Percentiles rank a stretch among this genome's conserved stretches.
phyloP scores from a whole-genome alignment of 2,329 filamentous ascomycete species.

The Phialophora macrospora region DNA sequence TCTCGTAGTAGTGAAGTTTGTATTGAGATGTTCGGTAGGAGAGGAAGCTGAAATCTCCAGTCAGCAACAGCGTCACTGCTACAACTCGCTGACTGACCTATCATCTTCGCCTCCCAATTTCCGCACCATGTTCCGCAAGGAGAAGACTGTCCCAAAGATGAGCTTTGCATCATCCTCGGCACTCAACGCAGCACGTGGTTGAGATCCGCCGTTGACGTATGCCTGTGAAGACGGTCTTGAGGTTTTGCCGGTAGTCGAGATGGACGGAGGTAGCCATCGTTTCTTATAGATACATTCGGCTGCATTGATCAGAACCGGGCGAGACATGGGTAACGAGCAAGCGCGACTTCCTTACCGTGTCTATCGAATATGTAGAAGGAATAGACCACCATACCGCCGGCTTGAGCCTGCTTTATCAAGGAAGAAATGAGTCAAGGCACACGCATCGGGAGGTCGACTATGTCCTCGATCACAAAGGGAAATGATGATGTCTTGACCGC shows the following conservation, averaged over 20 bases:
- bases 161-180: constrained; percentile 89
- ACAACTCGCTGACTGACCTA: constrained; percentile 51
- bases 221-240: constrained; percentile 57
- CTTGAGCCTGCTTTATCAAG: not conserved
- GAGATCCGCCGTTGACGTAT: constrained; percentile 50
- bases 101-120: constrained; percentile 94
- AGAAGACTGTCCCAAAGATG: constrained; percentile 96
- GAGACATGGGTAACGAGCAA: not conserved
- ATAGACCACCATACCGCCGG: constrained; percentile 80
- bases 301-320: constrained; percentile 49
- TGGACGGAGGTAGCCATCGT: constrained; percentile 71
- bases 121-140: constrained; percentile 91
- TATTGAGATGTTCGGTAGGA: constrained; percentile 92
- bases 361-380: constrained; percentile 99
- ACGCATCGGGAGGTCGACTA: not conserved
- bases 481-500: not conserved
- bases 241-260: constrained; percentile 53
- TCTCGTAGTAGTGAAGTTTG: constrained; percentile 99
- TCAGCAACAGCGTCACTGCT: constrained; percentile 27
- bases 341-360: constrained; percentile 70
- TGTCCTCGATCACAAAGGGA: not conserved
- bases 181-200: constrained; percentile 52
- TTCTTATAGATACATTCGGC: constrained; percentile 97
- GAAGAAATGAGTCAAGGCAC: not conserved
- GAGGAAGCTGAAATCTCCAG: constrained; percentile 70